These are phyloP conservation scores for Saraca asoca DNA, from an alignment of 331 rosid species.

Conservation along the genomic window DNA sequence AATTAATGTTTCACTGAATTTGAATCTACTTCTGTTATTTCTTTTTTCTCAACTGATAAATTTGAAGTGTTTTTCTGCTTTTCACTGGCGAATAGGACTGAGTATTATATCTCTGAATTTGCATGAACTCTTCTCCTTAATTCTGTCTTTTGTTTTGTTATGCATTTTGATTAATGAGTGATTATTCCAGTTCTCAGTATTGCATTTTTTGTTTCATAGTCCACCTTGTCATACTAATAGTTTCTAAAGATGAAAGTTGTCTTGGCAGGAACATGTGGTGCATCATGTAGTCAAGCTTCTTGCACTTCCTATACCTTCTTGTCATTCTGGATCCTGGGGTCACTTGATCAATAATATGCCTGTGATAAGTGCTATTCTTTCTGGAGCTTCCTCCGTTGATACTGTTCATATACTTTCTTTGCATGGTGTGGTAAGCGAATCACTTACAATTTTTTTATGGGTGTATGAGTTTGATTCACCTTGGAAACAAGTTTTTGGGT, in stretches of 20 bases:
- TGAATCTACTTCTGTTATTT: constrained; percentile 20
- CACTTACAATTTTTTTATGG: constrained; percentile 13
- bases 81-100: constrained; percentile 8
- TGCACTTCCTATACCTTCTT: constrained; percentile 51
- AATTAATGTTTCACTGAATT: too few species aligned
- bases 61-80: constrained; percentile 7
- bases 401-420: constrained; percentile 70
- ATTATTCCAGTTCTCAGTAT: constrained; percentile 25
- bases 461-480: constrained; percentile 18
- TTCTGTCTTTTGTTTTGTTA: constrained; percentile 17
- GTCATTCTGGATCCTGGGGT: constrained; percentile 53
- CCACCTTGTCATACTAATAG: constrained; percentile 9
- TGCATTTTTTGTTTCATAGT: constrained; percentile 16
- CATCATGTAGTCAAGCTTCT: constrained; percentile 67
- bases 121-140: constrained; percentile 12
- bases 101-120: constrained; percentile 20
- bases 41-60: constrained; percentile 24
- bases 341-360: constrained; percentile 59
- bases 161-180: constrained; percentile 20
- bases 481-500: constrained; percentile 10
- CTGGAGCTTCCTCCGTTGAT: constrained; percentile 61
- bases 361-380: constrained; percentile 63
- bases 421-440: constrained; percentile 71
- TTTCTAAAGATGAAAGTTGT: constrained; percentile 32
- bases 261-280: constrained; percentile 76